These are phyloP conservation scores for Nothomitra cinnamomea DNA, from an alignment of 2,329 filamentous ascomycete species.

Conservation along the genomic window DNA sequence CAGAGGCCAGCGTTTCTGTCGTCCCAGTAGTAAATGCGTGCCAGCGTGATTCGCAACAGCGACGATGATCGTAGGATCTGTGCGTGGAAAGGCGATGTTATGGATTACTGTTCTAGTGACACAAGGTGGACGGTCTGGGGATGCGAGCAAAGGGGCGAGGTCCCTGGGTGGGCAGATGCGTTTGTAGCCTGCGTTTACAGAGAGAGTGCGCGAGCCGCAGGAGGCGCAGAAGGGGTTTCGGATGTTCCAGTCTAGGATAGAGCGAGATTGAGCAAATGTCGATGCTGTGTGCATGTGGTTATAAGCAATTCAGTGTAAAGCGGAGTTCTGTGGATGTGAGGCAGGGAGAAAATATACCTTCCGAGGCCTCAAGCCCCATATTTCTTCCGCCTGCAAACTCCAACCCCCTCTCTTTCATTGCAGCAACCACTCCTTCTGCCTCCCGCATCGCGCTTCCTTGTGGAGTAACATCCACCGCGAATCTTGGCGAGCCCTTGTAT, in stretches of 20 bases:
- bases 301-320: constrained; percentile 8
- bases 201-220: constrained; percentile 70
- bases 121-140: constrained; percentile 47
- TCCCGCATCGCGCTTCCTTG: constrained; percentile 44
- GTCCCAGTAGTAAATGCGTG: constrained; percentile 62
- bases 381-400: constrained; percentile 45
- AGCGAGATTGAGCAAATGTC: constrained; percentile 76
- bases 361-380: constrained; percentile 36
- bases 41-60: constrained; percentile 73
- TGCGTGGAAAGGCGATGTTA: constrained; percentile 82
- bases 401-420: constrained; percentile 42
- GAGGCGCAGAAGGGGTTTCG: constrained; percentile 84
- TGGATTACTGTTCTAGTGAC: constrained; percentile 70
- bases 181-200: constrained; percentile 65
- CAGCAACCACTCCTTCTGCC: constrained; percentile 41
- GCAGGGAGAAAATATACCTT: constrained; percentile 22
- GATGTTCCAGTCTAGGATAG: constrained; percentile 83
- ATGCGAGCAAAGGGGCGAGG: constrained; percentile 15
- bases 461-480: constrained; percentile 77
- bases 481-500: constrained; percentile 69
- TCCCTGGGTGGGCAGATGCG: constrained; percentile 61
- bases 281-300: constrained; percentile 40
- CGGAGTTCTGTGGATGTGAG: background rate
- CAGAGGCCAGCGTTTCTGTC: constrained; percentile 66
- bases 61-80: constrained; percentile 90